phyloP scores from a whole-genome alignment of 148 eudicot species.

The Polygonum aviculare region DNA sequence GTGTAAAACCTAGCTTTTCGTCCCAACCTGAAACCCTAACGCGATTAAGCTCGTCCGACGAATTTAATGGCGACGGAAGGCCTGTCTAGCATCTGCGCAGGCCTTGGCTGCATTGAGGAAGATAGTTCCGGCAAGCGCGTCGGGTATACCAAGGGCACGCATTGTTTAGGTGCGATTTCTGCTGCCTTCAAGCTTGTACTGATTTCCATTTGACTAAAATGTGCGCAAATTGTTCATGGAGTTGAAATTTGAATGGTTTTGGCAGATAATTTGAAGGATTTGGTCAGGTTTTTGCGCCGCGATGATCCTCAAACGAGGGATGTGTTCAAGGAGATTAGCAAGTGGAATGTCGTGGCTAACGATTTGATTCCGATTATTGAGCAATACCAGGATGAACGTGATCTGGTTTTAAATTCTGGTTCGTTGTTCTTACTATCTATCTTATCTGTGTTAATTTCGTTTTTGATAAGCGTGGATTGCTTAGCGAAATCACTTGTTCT shows the following conservation, averaged over 20 bases:
- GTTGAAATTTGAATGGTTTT: conserved; percentile 3
- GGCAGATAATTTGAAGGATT: conserved; percentile 93
- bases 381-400: conserved; percentile 58
- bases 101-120: conserved; percentile 61
- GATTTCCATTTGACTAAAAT: background rate
- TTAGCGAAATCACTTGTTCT: background rate
- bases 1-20: background rate
- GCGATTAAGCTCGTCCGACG: background rate
- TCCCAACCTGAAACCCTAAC: conserved; percentile 19
- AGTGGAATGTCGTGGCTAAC: conserved; percentile 80
- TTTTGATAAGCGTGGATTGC: background rate
- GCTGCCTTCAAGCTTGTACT: background rate
- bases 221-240: background rate
- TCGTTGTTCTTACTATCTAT: background rate
- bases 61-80: conserved; percentile 55
- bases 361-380: conserved; percentile 89
- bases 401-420: conserved; percentile 80
- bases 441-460: background rate
- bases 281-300: conserved; percentile 82
- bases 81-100: conserved; percentile 62
- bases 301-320: conserved; percentile 80
- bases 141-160: conserved; percentile 45
- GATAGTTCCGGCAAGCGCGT: conserved; percentile 36
- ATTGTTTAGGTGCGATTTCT: conserved; percentile 47
- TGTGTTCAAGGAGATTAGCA: conserved; percentile 91